Base-by-base conservation (phyloP, 768 basidiomycete genomes). In the Macrolepiota dolichaula region DNA sequence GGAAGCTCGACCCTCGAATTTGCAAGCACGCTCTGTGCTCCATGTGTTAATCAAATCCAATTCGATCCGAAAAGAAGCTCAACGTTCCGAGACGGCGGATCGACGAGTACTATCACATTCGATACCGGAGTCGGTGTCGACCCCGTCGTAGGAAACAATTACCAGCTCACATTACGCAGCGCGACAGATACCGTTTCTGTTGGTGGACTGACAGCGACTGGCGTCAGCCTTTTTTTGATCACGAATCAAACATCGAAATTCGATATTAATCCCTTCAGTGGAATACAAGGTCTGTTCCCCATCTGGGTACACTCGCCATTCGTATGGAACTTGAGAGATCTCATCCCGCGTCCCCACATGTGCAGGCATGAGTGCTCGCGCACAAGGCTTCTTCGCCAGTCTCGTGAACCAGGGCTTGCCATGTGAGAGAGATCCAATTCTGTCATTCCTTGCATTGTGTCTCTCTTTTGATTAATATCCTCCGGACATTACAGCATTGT, bases 101-200 rank as follows among this genome's bases (percentile, higher is more conserved):
- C 68, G 22, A 76, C 74, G 1, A 73, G 66, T 58, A 77, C 75
- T 25, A 80, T 85, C 60, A 77, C 77, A n/a, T 85, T 86, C 67
- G 71, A 74, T 17, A 85, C 85, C 1, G 84, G 83, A 12, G 78
- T 78, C 32, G 82, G 82, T 25, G 82, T 85, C 5, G 81, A 84
- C 65, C 83, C 84, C 17, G 81, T 84, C 5, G 70, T 79, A 7
- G 74, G 79, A 25, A 67, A 72, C 24, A 77, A 85, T 59, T 83
- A 80, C 65, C 73, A 73, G 27, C 72, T 85, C 35, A 79, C 76
- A 3, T 66, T 85, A 51, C 76, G 77, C 13, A 77, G 72, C 58
- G 83, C 67, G 0, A 74, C 55, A 29, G 84, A 86, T 62, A 80
- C 81, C 4, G 81, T 85, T 6, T 68, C 77, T 13, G 74, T 85